A percentile compares a stretch with the other conserved stretches of the same genome.
Conservation (phyloP, 2,329 filamentous ascomycete species). For the Claviceps capensis region DNA sequence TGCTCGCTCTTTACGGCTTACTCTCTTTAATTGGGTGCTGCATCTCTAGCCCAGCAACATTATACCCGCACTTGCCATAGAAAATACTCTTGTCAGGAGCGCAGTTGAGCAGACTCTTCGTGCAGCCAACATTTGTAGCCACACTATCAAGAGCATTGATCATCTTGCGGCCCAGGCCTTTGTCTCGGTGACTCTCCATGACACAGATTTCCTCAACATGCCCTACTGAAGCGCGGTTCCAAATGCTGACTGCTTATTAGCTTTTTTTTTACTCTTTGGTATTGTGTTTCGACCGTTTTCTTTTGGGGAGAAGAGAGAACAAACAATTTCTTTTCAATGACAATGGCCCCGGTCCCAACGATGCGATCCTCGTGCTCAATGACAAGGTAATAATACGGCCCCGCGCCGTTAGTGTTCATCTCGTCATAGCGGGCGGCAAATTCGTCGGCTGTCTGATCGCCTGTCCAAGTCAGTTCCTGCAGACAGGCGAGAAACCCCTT, state of each 20-base stretch:
- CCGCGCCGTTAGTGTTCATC: constrained; percentile 21
- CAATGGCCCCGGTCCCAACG: constrained; percentile 61
- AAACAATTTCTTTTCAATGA: constrained; percentile 70
- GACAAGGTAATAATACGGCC: constrained; percentile 57
- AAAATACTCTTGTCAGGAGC: constrained; percentile 67
- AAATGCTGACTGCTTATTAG: constrained; percentile 33
- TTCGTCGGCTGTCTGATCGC: constrained; percentile 50
- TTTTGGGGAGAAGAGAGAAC: constrained; percentile 9
- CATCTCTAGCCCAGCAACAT: constrained; percentile 10
- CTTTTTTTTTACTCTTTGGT: neutral
- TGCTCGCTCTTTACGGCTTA: neutral
- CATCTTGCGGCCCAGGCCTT: constrained; percentile 62
- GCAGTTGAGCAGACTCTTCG: constrained; percentile 72
- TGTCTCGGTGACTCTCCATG: constrained; percentile 64
- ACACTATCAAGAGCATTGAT: constrained; percentile 66
- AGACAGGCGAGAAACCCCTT: constrained; percentile 64
- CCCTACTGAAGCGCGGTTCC: constrained; percentile 53
- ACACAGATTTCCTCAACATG: constrained; percentile 82
- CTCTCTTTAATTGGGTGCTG: constrained; percentile 3
- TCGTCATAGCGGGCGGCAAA: constrained; percentile 59
- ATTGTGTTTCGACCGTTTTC: neutral
- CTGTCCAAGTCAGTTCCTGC: constrained; percentile 62
- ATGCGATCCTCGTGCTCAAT: constrained; percentile 50
- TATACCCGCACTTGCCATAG: constrained; percentile 35
- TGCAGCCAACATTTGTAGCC: constrained; percentile 60